Base-by-base conservation (phyloP, 768 basidiomycete species). In the Hysterangium stoloniferum region DNA sequence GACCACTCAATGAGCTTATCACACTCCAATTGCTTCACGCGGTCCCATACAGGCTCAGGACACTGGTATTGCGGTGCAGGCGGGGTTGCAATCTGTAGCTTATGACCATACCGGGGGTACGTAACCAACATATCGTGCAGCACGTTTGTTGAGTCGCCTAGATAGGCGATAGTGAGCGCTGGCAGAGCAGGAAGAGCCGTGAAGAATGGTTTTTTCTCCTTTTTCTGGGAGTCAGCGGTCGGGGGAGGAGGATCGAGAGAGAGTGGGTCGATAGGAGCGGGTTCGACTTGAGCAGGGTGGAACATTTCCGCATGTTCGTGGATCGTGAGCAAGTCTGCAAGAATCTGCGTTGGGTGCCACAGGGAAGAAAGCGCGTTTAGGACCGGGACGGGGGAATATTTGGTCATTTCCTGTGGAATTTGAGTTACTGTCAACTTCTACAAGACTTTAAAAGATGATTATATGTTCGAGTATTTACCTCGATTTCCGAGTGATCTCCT, bases 61-160 rank as follows among this genome's bases (percentile, higher is more conserved):
- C 83, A 80, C 29, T 81, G 78, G 60, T 92, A 91, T 24, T 58
- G 62, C 13, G 59, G 59, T 37, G 79, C 67, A 6, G 71, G 68
- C 1, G 96, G 96, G 34, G 80, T 82, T 33, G 93, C 96, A 29
- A 99, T 74, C 48, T 86, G 83, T 27, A 98, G 64, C 40, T 80
- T 71, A 67, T 94, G 91, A 0, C 96, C 96, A 2, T 98, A 68
- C 37, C 95, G 82, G 29, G 94, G 95, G 62, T 85, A 88, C 6
- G 91, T 82, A 57, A 98, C 95, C 27, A 98, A 82, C 88, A 98
- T 93, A 65, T 97, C 96, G 64, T 98, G 89, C 51, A 96, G 71
- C 43, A 99, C 90, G 61, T 98, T 99, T 42, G 92, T 86, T 20
- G 84, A 84, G 68, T 98, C 95, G 6, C 95, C 95, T 50, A 98